A percentile compares a stretch with the other conserved stretches of the same genome.
Conservation (phyloP, 2,329 filamentous ascomycete genomes). For the Penicillium expansum region DNA sequence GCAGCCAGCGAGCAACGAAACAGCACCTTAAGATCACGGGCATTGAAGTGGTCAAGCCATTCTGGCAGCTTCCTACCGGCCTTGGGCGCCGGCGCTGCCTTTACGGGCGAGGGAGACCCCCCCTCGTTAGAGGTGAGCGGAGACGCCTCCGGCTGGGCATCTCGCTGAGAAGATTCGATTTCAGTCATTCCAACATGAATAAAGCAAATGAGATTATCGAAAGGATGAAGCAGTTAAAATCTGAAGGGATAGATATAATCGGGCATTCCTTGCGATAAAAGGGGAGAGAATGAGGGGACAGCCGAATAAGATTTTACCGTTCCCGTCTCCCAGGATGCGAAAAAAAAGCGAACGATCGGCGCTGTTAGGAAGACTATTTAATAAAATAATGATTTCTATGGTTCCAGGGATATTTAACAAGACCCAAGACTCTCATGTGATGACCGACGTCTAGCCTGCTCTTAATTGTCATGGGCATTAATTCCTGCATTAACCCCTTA, state of each 20-base stretch:
- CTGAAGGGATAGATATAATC: background rate
- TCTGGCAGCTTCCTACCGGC: slow-evolving; percentile 22
- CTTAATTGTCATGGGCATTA: background rate
- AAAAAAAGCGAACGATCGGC: slow-evolving; percentile 13
- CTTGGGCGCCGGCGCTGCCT: slow-evolving; percentile 5
- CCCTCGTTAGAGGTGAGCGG: slow-evolving; percentile 10
- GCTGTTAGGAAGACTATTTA: slow-evolving; percentile 14
- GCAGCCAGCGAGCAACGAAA: slow-evolving; percentile 49
- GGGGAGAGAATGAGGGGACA: background rate
- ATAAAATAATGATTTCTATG: background rate
- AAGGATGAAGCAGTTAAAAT: background rate
- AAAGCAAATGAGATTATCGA: background rate
- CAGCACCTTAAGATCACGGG: slow-evolving; percentile 47
- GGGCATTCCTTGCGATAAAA: slow-evolving; percentile 1
- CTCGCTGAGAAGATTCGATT: slow-evolving; percentile 10
- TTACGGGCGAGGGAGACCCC: slow-evolving; percentile 3
- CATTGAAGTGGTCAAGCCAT: slow-evolving; percentile 48
- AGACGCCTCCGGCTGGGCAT: background rate
- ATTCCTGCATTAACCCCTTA: background rate
- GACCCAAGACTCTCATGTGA: background rate
- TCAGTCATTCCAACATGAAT: background rate
- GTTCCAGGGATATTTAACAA: background rate
- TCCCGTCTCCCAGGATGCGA: background rate
- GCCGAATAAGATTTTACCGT: slow-evolving; percentile 6
- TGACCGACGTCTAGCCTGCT: background rate